These are phyloP conservation scores for Akanthomyces uredinophilus DNA, from an alignment of 2,329 filamentous ascomycete species.

Conservation along the genomic window DNA sequence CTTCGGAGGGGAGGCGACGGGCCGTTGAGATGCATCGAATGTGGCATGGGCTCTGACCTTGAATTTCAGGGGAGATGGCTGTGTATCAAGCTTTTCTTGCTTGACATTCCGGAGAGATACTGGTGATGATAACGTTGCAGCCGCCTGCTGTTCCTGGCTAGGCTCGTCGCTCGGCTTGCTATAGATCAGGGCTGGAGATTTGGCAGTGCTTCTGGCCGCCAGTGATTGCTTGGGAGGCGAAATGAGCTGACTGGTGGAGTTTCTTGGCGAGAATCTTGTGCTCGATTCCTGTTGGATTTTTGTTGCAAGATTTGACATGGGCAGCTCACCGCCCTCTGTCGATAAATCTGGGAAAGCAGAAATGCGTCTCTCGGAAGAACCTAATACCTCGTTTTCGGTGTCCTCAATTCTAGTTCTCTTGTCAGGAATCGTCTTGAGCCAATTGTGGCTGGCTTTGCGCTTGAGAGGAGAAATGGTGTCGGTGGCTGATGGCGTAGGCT, in stretches of 20 bases:
- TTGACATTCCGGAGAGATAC: constrained; percentile 21
- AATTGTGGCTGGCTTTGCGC: constrained; percentile 21
- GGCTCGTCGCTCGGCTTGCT: neutral
- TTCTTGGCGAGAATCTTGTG: neutral
- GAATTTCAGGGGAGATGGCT: neutral
- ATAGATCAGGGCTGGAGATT: neutral
- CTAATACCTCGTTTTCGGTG: neutral
- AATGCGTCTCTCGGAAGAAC: neutral
- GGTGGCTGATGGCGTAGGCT: constrained; percentile 20
- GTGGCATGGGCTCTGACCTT: neutral
- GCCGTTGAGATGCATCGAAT: neutral
- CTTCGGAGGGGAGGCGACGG: neutral
- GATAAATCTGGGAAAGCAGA: neutral
- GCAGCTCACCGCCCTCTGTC: neutral
- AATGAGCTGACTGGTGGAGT: constrained; percentile 2
- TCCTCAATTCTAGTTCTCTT: constrained; percentile 23
- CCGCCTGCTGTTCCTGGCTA: constrained; percentile 14
- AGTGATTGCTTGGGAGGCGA: constrained; percentile 4
- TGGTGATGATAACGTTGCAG: constrained; percentile 24
- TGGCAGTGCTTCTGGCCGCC: neutral
- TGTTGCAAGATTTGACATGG: neutral
- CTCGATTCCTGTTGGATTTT: neutral
- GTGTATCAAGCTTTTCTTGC: neutral
- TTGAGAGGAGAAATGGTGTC: constrained; percentile 14
- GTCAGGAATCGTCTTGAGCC: constrained; percentile 27